Percentiles rank a stretch among this genome's conserved stretches.
Conservation (phyloP, 305 asterid species). For the Fraxinus greggii region DNA sequence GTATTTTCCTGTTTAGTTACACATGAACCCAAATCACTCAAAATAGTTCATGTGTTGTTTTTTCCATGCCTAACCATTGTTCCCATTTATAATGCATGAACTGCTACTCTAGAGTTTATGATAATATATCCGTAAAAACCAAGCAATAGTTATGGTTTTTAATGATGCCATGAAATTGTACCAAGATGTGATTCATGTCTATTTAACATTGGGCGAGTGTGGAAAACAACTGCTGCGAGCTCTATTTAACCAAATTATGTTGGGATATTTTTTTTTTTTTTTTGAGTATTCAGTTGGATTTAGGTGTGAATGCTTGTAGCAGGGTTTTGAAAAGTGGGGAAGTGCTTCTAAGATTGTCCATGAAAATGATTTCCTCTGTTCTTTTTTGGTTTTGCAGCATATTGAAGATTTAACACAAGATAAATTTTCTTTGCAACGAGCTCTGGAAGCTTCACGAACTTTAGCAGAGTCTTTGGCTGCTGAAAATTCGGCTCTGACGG, state of each 20-base stretch:
- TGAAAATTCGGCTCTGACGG: conserved; percentile 92
- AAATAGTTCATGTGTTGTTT: background rate
- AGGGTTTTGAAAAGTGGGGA: conserved; percentile 13
- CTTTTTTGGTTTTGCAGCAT: conserved; percentile 50
- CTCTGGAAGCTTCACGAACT: conserved; percentile 90
- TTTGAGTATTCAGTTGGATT: background rate
- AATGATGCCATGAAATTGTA: background rate
- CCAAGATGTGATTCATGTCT: background rate
- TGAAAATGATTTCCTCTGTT: background rate
- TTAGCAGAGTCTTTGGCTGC: conserved; percentile 91
- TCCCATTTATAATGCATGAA: background rate
- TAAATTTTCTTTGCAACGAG: conserved; percentile 93
- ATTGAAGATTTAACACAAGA: conserved; percentile 98
- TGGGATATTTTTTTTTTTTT: background rate
- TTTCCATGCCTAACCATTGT: background rate
- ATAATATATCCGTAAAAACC: background rate
- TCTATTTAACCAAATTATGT: background rate
- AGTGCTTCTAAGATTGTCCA: background rate
- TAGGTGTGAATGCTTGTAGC: conserved; percentile 10
- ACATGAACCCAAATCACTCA: background rate
- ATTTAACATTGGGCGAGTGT: background rate
- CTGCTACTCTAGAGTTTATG: background rate
- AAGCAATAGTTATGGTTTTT: background rate
- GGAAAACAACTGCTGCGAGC: background rate
- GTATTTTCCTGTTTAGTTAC: background rate